Evolutionary conservation across 129 eudicot genomes (phyloP), one percentile per base, ranked within the genome.

Genomic region (Heracleum sosnowskyi): DNA sequence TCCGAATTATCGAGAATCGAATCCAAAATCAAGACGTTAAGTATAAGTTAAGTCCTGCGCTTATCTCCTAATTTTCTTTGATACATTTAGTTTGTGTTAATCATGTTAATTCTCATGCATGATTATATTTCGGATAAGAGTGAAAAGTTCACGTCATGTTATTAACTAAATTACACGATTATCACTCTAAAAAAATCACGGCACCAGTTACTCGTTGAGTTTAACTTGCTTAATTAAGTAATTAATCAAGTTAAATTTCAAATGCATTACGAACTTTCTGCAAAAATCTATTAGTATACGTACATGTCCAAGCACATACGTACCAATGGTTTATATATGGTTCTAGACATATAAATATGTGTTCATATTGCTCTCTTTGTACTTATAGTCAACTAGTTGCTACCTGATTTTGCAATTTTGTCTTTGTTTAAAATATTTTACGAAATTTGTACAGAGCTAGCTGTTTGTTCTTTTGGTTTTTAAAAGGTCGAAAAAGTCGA

Each of bases 201-300:
- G 68, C 68, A n/a, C 34, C 4, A 11, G 15, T n/a, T 60, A 60
- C 34, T 26, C 68, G 3, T 60, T 11, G 1, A 60, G 29, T 0
- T 60, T n/a, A 26, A 60, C 2, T 60, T 60, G 68, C 68, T 60
- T 60, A 60, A 60, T 60, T 8, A 60, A 5, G 68, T 1, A 57
- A 57, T 57, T 57, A 24, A 57, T 28, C 66, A 57, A 57, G 68
- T 60, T 60, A 60, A 60, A 60, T 60, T 60, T 60, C 68, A n/a
- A 60, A 60, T 60, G 68, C 33, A n/a, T 26, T n/a, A 26, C 16
- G 16, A 60, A n/a, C 5, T 4, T 60, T n/a, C 12, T 10, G 68
- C 17, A 10, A 60, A 57, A 26, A 16, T 18, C 57, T 2, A 18
- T 49, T 49, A 17, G 1, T 5, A 49, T 9, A n/a, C 33, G 68